Conservation (phyloP, 2,329 filamentous ascomycete genomes). For the Cladophialophora immunda region DNA sequence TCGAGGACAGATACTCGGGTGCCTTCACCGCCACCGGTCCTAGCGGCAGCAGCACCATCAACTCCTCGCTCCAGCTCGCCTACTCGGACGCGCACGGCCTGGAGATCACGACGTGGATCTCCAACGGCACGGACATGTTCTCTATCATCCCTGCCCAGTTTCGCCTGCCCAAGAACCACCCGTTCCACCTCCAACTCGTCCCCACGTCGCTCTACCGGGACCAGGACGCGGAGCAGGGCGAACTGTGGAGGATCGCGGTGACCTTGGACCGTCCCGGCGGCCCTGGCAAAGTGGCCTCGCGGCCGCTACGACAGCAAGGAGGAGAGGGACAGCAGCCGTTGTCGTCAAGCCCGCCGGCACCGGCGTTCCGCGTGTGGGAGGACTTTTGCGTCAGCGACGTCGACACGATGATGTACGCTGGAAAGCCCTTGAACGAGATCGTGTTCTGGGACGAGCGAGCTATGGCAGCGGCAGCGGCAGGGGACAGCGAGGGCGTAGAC, state of each 20-base stretch:
- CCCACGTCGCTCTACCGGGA: conserved; percentile 36
- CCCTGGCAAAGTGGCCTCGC: not conserved
- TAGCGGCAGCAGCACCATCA: conserved; percentile 12
- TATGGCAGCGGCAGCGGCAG: not conserved
- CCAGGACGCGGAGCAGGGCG: conserved; percentile 37
- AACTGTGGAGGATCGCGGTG: conserved; percentile 46
- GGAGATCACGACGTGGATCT: conserved; percentile 31
- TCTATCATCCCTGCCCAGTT: conserved; percentile 7
- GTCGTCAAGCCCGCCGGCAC: too few species aligned
- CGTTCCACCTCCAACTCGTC: conserved; percentile 30
- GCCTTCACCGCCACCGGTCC: conserved; percentile 2
- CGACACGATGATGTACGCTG: conserved; percentile 46
- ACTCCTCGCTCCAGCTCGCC: conserved; percentile 33
- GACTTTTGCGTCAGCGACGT: conserved; percentile 50
- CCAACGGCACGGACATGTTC: conserved; percentile 37
- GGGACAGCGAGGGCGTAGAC: too few species aligned
- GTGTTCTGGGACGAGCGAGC: conserved; percentile 48
- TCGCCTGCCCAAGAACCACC: not conserved
- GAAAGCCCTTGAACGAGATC: conserved; percentile 46
- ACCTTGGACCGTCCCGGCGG: conserved; percentile 16
- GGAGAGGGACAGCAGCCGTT: not conserved
- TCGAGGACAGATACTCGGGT: conserved; percentile 30
- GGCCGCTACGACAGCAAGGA: not conserved
- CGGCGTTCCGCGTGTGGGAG: conserved; percentile 35
- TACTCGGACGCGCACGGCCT: conserved; percentile 38